Evolutionary conservation across 2,329 filamentous ascomycete genomes (phyloP).

Genomic region (Cladosporium sp.): DNA sequence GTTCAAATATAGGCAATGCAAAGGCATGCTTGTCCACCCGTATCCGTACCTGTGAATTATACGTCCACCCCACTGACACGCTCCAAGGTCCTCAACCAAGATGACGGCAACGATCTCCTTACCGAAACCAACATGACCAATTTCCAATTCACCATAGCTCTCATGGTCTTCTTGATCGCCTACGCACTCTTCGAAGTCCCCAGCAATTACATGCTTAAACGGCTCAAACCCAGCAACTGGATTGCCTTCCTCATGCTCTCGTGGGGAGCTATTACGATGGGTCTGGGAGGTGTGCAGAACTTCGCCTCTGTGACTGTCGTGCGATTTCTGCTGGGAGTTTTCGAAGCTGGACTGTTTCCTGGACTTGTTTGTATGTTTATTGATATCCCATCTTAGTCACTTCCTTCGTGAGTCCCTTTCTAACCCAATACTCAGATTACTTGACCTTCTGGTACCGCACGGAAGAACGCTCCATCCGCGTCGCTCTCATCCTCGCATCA

Average conservation of each 20-base stretch:
- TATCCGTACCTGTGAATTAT: no score
- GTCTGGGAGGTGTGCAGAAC: constrained; percentile 43
- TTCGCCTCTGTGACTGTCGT: constrained; percentile 40
- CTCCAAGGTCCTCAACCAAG: constrained; percentile 54
- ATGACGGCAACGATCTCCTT: constrained; percentile 58
- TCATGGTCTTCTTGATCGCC: constrained; percentile 53
- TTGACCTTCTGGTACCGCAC: constrained; percentile 30
- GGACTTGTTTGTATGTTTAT: constrained; percentile 34
- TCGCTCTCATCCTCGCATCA: constrained; percentile 29
- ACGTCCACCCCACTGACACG: constrained; percentile 34
- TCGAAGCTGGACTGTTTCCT: constrained; percentile 56
- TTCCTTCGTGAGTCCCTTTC: no score
- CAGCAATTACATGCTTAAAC: constrained; percentile 39
- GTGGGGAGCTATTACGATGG: constrained; percentile 29
- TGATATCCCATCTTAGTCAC: no score
- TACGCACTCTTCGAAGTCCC: constrained; percentile 44
- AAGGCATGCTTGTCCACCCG: constrained; percentile 1
- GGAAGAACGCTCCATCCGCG: constrained; percentile 27
- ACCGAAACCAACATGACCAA: constrained; percentile 57
- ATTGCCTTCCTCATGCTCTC: constrained; percentile 28
- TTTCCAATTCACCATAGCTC: constrained; percentile 50
- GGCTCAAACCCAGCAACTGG: constrained; percentile 38
- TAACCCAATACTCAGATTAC: no score
- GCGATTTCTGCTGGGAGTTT: constrained; percentile 39
- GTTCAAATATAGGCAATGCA: constrained; percentile 53